A percentile compares a stretch with the other conserved stretches of the same genome.
These are phyloP conservation scores for Ogataea hybrid DNA, from an alignment of 1,139 yeast species.

Conservation along the genomic window DNA sequence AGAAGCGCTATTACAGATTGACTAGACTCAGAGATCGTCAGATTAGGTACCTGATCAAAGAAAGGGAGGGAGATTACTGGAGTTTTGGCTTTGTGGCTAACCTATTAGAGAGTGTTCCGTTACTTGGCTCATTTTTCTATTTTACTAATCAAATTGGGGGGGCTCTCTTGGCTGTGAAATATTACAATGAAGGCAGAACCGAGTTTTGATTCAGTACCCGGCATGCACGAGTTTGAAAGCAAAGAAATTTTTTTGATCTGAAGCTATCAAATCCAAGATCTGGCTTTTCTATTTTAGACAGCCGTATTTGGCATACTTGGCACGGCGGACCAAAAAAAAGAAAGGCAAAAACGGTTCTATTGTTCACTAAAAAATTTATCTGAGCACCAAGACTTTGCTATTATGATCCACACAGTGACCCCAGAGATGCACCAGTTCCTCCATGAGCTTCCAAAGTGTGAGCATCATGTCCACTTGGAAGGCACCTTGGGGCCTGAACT, in stretches of 20 bases:
- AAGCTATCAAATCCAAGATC: background rate
- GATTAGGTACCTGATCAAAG: slow-evolving; percentile 25
- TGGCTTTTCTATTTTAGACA: background rate
- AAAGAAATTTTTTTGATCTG: background rate
- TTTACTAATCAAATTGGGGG: slow-evolving; percentile 72
- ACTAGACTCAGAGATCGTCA: slow-evolving; percentile 33
- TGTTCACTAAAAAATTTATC: slow-evolving; percentile 3
- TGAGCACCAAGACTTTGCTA: slow-evolving; percentile 1
- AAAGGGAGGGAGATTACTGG: slow-evolving; percentile 29
- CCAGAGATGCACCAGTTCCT: slow-evolving; percentile 42
- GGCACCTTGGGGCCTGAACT: slow-evolving; percentile 77
- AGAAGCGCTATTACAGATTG: slow-evolving; percentile 23
- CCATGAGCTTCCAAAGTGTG: slow-evolving; percentile 73
- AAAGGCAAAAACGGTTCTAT: slow-evolving; percentile 1
- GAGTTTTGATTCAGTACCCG: slow-evolving; percentile 9
- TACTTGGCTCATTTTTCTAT: slow-evolving; percentile 53
- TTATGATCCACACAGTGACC: slow-evolving; percentile 21
- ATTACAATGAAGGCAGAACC: slow-evolving; percentile 21
- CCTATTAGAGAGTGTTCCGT: slow-evolving; percentile 57
- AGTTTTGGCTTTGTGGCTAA: slow-evolving; percentile 62
- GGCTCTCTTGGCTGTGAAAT: slow-evolving; percentile 58
- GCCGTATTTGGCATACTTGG: background rate
- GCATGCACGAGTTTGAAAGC: background rate
- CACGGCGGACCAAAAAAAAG: background rate
- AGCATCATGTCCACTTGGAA: slow-evolving; percentile 78